These are phyloP conservation scores for Xerocomus spinulosus DNA, from an alignment of 768 basidiomycete genomes.

Conservation along the genomic window DNA sequence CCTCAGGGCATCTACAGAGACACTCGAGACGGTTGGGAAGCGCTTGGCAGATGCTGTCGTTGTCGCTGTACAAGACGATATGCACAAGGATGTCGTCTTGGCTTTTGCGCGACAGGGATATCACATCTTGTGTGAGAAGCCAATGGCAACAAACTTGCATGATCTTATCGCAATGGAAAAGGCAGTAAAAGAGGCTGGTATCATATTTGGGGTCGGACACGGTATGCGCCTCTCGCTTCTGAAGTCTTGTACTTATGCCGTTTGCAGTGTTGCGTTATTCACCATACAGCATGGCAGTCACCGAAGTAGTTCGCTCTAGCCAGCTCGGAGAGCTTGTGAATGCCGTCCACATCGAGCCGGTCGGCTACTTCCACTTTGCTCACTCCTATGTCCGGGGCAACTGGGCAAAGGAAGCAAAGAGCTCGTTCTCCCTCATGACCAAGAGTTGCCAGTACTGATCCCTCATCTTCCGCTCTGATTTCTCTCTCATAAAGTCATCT, in stretches of 20 bases:
- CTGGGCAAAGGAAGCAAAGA: constrained; percentile 65
- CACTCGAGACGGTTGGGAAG: constrained; percentile 56
- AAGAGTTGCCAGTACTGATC: constrained; percentile 81
- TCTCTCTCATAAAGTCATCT: constrained; percentile 5
- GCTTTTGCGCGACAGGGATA: constrained; percentile 81
- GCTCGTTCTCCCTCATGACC: constrained; percentile 81
- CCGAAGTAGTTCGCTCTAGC: constrained; percentile 65
- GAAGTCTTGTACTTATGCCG: neutral
- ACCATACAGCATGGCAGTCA: constrained; percentile 70
- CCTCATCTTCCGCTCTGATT: neutral
- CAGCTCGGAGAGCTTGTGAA: constrained; percentile 76
- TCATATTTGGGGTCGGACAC: constrained; percentile 85
- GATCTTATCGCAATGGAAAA: constrained; percentile 75
- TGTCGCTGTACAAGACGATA: constrained; percentile 73
- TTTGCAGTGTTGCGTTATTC: constrained; percentile 78
- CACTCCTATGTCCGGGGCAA: constrained; percentile 85
- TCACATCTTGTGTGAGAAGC: constrained; percentile 89
- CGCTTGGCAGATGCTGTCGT: constrained; percentile 80
- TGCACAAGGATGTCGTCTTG: constrained; percentile 70
- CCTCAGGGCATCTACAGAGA: constrained; percentile 60
- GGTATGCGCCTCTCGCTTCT: constrained; percentile 40
- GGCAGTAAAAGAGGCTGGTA: constrained; percentile 61
- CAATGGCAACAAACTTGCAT: constrained; percentile 73
- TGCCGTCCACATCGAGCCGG: constrained; percentile 78
- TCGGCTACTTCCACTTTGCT: constrained; percentile 85